Evolutionary conservation across 768 basidiomycete genomes (phyloP), one percentile per base, ranked within the genome.

Genomic region (Filobasidium floriforme): DNA sequence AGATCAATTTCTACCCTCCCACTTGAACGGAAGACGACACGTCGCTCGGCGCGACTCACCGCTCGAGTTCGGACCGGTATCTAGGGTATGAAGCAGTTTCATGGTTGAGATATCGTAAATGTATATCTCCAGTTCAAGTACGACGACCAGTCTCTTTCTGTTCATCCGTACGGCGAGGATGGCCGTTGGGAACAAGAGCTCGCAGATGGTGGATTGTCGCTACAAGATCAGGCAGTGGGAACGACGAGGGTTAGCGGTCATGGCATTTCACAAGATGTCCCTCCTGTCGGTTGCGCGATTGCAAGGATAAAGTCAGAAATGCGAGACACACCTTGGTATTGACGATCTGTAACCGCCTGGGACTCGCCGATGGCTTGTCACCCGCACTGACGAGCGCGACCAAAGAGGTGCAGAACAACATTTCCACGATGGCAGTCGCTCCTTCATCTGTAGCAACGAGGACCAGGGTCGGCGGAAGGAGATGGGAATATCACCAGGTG

Each of bases 21-120:
- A 49, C 26, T 9, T 51, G 59, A 40, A n/a, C n/a, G n/a, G n/a
- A 40, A 4, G 37, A 41, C 51, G 41, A 37, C 4, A n/a, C 18
- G n/a, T 29, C 15, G 54, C 9, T 7, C 7, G 22, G 15, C 28
- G 3, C 77, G 79, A 70, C 79, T 66, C 65, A 67, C 93, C 93
- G 75, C 96, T 89, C 1, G 94, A 92, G 77, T 99, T 99, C 0
- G 90, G 86, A 9, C 89, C 88, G 0, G 96, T 98, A 81, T 99
- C 96, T 54, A 98, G 93, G 46, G 97, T 94, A 78, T 98, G 94
- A 44, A 96, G 80, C 29, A 99, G 84, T 65, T 92, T 88, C 96
- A 99, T 98, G 71, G 97, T 99, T 59, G 88, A 90, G 73, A 98
- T 98, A 77, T 99, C 96, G 75, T 98, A 98, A 60, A 97, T 92